Percentiles rank a stretch among this genome's conserved stretches.
Evolutionary conservation across 768 basidiomycete genomes (phyloP).

Genomic region (Mycena sanguinolenta): DNA sequence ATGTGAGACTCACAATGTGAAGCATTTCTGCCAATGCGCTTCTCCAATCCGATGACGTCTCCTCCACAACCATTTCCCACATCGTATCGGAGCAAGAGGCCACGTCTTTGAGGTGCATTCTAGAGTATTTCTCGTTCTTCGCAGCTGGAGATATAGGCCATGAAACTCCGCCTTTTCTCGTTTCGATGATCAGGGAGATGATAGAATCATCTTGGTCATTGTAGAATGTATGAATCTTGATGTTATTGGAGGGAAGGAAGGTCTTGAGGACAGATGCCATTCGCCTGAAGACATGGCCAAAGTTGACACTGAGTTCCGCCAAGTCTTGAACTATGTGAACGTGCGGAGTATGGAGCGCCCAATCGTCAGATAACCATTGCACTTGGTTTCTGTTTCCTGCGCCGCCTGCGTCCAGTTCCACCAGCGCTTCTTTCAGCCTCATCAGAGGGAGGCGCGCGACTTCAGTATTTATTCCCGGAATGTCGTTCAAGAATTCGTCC

Average conservation of each 20-base stretch:
- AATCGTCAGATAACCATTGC: neutral
- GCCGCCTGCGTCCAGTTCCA: neutral
- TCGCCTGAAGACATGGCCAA: too few relatives aligned
- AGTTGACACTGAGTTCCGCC: neutral
- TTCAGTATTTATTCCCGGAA: neutral
- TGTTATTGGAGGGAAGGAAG: too few relatives aligned
- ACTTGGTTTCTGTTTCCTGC: neutral
- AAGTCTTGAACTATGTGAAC: neutral
- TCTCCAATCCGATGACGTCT: conserved; percentile 15
- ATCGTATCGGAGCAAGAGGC: neutral
- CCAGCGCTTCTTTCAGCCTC: neutral
- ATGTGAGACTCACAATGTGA: conserved; percentile 8
- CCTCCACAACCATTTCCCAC: conserved; percentile 6
- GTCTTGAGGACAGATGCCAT: too few relatives aligned
- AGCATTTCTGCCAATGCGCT: conserved; percentile 3
- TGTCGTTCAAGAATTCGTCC: neutral
- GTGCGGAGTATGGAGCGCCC: neutral
- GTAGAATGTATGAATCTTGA: too few relatives aligned
- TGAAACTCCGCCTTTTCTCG: too few relatives aligned
- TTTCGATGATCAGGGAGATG: too few relatives aligned
- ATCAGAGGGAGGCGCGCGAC: neutral
- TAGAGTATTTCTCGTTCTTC: too few relatives aligned
- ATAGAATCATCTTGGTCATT: too few relatives aligned
- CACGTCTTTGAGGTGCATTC: too few relatives aligned
- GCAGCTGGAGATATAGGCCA: too few relatives aligned